Evolutionary conservation across 495 filamentous ascomycete genomes (phyloP), one percentile per base, ranked within the genome.

Genomic region (Aspergillus heteromorphus): DNA sequence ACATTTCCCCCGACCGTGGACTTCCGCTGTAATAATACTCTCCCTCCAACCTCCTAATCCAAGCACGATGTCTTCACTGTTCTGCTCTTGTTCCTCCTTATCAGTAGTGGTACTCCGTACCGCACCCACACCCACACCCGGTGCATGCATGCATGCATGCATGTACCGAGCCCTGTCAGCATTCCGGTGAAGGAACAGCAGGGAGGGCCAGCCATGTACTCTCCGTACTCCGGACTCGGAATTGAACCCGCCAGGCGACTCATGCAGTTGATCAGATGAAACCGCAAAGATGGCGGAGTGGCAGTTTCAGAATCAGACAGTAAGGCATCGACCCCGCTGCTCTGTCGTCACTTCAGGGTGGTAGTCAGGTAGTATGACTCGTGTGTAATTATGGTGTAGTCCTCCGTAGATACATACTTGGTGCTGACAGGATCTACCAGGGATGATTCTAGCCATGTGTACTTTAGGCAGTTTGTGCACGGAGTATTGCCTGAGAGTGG

Each of bases 401-500:
- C 23, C 23, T 3, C 23, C 23, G 23, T 31, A 29, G 11, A n/a
- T 18, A n/a, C 45, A 13, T 27, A 27, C 29, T 27, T 27, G 20
- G 23, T n/a, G 45, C 45, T 48, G 45, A 48, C 45, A 21, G 45
- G 45, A 48, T 48, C 45, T 21, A 48, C 45, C 23, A 21, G 45
- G 45, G 19, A 27, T 25, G 23, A 48, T 17, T 48, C 45, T 48
- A 30, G 45, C 45, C 45, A 48, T 48, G 45, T 50, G 34, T 13
- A 30, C 27, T 5, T 10, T 30, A n/a, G n/a, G n/a, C n/a, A n/a
- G 23, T 3, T 27, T 27, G 23, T 27, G 31, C 31, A 38, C 34
- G n/a, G 34, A n/a, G 34, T 38, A 38, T 38, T 38, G 34, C 5
- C 34, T 14, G 43, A 5, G 43, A 27, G 43, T 29, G 43, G 43